Conservation (phyloP, 257 asterid species). For the Solanum corneliomulleri region DNA sequence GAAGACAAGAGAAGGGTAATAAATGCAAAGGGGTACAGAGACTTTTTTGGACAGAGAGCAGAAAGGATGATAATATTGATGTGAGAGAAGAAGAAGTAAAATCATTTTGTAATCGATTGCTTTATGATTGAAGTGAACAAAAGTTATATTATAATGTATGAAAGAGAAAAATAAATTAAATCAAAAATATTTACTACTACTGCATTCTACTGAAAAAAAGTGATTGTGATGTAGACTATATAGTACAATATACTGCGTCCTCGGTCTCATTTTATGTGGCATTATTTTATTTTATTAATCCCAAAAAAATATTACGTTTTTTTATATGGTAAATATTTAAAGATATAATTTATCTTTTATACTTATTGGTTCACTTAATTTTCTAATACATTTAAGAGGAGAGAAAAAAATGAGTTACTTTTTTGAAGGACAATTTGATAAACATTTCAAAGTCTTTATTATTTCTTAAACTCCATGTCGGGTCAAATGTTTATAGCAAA, state of each 20-base stretch:
- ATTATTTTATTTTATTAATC: no score
- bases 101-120: conserved; percentile 96
- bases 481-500: no score
- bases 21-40: conserved; percentile 54
- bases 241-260: background rate
- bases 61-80: conserved; percentile 41
- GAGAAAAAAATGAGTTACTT: no score
- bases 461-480: no score
- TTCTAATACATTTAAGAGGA: no score
- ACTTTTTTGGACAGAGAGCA: conserved; percentile 71
- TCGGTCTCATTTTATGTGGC: no score
- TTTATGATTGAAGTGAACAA: conserved; percentile 47
- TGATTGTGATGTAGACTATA: background rate
- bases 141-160: background rate
- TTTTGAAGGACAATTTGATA: no score
- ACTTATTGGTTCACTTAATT: no score
- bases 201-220: background rate
- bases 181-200: background rate
- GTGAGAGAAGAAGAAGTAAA: conserved; percentile 38
- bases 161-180: conserved; percentile 1
- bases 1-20: conserved; percentile 22
- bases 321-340: no score
- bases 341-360: no score
- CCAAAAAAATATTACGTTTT: accelerated
- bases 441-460: no score